These are phyloP conservation scores for Aspergillus fumigatiaffinis DNA, from an alignment of 2,329 filamentous ascomycete genomes.

Conservation along the genomic window DNA sequence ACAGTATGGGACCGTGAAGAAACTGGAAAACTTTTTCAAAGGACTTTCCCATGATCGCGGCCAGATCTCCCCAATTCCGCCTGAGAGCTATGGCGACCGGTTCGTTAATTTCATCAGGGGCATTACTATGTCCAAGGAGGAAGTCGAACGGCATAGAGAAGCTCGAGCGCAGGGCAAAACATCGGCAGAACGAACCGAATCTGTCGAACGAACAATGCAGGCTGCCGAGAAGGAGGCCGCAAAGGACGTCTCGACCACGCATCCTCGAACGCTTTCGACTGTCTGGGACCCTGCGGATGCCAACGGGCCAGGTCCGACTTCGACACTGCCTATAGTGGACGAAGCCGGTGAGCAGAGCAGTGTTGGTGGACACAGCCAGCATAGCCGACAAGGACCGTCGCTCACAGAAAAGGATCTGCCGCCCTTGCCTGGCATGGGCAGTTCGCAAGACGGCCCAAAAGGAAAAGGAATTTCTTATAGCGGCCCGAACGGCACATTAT, in stretches of 20 bases:
- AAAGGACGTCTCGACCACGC: conserved; percentile 58
- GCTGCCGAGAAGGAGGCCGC: conserved; percentile 60
- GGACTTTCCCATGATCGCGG: conserved; percentile 76
- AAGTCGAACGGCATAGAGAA: conserved; percentile 57
- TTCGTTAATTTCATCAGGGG: conserved; percentile 90
- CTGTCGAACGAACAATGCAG: conserved; percentile 53
- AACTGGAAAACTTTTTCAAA: conserved; percentile 96
- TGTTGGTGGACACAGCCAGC: conserved; percentile 56
- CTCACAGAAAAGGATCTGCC: conserved; percentile 30
- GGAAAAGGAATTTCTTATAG: conserved; percentile 19
- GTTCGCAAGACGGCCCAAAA: conserved; percentile 17
- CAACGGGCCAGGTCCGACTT: conserved; percentile 48
- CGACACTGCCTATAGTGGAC: conserved; percentile 77
- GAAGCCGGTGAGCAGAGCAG: conserved; percentile 78
- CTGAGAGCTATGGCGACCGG: conserved; percentile 84
- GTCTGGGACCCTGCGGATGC: conserved; percentile 57
- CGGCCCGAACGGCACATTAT: conserved; percentile 2
- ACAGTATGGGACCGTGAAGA: conserved; percentile 91
- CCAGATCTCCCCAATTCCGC: conserved; percentile 89
- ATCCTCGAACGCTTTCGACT: conserved; percentile 58
- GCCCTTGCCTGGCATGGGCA: conserved; percentile 19
- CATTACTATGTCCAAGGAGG: conserved; percentile 85
- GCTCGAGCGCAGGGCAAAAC: conserved; percentile 24
- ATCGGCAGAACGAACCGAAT: conserved; percentile 31
- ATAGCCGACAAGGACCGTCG: conserved; percentile 38